Percentiles rank a stretch among this genome's conserved stretches.
Evolutionary conservation across 2,329 filamentous ascomycete genomes (phyloP).

Genomic region (Talaromyces sp.): DNA sequence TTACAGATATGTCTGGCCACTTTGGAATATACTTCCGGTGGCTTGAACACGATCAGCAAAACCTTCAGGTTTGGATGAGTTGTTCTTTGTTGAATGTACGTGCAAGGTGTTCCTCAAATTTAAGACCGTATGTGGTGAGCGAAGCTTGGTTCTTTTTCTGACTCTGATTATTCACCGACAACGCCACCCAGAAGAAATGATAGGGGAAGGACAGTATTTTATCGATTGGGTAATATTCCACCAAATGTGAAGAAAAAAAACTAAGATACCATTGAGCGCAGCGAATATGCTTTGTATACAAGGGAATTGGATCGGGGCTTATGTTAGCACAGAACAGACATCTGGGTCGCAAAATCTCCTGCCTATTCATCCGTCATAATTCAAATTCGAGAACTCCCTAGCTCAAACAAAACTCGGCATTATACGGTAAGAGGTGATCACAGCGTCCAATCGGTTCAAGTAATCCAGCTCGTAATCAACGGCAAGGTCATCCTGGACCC

Average conservation of each 20-base stretch:
- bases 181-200: neutral
- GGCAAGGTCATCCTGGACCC: constrained; percentile 14
- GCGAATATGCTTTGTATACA: neutral
- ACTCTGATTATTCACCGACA: neutral
- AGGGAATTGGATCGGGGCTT: neutral
- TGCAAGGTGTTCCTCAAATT: neutral
- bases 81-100: neutral
- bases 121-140: neutral
- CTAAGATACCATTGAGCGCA: neutral
- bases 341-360: neutral
- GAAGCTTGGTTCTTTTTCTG: neutral
- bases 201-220: neutral
- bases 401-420: constrained; percentile 14
- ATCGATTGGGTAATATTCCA: neutral
- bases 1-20: neutral
- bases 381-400: constrained; percentile 7
- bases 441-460: constrained; percentile 12
- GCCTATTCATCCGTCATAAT: neutral
- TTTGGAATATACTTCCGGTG: neutral
- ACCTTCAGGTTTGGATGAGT: neutral
- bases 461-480: constrained; percentile 15
- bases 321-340: neutral
- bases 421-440: constrained; percentile 11
- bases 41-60: neutral
- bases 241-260: neutral